Base-by-base conservation (phyloP, 306 rosid genomes). In the Glycine tomentella region DNA sequence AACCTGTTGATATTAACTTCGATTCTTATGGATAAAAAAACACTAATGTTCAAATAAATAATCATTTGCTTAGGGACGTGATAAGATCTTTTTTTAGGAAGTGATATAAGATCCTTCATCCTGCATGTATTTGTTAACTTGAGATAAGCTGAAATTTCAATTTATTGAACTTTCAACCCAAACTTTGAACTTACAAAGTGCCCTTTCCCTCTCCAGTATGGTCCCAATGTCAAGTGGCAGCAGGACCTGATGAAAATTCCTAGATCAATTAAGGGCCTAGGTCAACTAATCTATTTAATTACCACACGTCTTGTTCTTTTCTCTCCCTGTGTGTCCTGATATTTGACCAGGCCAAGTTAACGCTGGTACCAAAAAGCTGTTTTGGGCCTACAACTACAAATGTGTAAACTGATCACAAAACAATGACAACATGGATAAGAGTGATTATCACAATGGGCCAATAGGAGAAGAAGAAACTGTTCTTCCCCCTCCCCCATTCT, bases 241-340 rank as follows among this genome's bases (percentile, higher is more conserved):
- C 40, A 74, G 13, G 7, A 57, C 17, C 36, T 40, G 55, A 75
- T 58, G n/a, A 9, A 74, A 75, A 58, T 61, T 75, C 48, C 20
- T 44, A 9, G 0, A 58, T 58, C 10, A 75, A 75, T 46, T 75
- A 75, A 20, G 69, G 50, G 17, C 25, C 57, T 25, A 45, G 46
- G 57, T 59, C 70, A 75, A 58, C 59, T 45, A 59, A 17, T 75
- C 34, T 74, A 40, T 64, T 40, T 66, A 66, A 42, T 66, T 66
- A n/a, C 33, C 51, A 14, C 13, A n/a, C 20, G 57, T 9, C 76
- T 34, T 51, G 61, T 52, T 72, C 31, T 72, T 33, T 57, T 74
- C 55, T 44, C 42, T 73, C 51, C 4, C 73, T 9, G 17, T 15
- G 4, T 50, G 11, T 57, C 12, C 61, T 77, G 65, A 16, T 34